Conservation (phyloP, 768 basidiomycete genomes). For the Pisolithus sp. region DNA sequence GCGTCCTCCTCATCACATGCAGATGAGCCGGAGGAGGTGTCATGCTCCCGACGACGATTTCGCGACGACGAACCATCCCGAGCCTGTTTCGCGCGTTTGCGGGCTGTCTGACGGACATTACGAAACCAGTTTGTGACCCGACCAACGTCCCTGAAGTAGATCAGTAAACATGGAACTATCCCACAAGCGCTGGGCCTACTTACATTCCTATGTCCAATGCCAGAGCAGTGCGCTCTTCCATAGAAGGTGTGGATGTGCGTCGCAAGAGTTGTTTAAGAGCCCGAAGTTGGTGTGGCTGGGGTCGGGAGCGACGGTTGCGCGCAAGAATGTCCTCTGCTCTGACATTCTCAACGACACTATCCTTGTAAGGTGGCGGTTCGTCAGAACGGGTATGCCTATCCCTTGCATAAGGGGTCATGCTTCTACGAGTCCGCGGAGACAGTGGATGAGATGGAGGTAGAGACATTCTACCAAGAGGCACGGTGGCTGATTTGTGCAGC, state of each 20-base stretch:
- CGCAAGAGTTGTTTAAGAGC: slow-evolving; percentile 65
- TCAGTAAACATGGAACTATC: slow-evolving; percentile 4
- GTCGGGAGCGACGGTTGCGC: slow-evolving; percentile 67
- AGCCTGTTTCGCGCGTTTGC: slow-evolving; percentile 58
- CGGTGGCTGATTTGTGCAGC: slow-evolving; percentile 8
- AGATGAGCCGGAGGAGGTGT: slow-evolving; percentile 48
- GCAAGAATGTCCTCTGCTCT: slow-evolving; percentile 30
- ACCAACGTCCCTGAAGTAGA: slow-evolving; percentile 56
- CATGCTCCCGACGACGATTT: slow-evolving; percentile 39
- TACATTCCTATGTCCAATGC: slow-evolving; percentile 76
- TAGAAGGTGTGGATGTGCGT: slow-evolving; percentile 67
- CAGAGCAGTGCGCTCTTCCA: slow-evolving; percentile 70
- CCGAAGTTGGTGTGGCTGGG: slow-evolving; percentile 72
- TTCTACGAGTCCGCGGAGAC: slow-evolving; percentile 27
- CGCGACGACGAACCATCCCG: slow-evolving; percentile 19
- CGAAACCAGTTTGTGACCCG: slow-evolving; percentile 89
- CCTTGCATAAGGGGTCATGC: slow-evolving; percentile 21
- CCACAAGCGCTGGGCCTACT: slow-evolving; percentile 18
- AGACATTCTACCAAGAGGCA: slow-evolving; percentile 26
- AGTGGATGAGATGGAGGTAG: slow-evolving; percentile 24
- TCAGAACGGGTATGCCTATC: slow-evolving; percentile 18
- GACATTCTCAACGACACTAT: slow-evolving; percentile 12
- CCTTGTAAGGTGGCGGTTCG: slow-evolving; percentile 20
- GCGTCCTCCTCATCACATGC: slow-evolving; percentile 37
- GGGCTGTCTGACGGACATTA: slow-evolving; percentile 74